Base-by-base conservation (phyloP, 1,284 basidiomycete species). In the Mycosarcoma maydis region DNA sequence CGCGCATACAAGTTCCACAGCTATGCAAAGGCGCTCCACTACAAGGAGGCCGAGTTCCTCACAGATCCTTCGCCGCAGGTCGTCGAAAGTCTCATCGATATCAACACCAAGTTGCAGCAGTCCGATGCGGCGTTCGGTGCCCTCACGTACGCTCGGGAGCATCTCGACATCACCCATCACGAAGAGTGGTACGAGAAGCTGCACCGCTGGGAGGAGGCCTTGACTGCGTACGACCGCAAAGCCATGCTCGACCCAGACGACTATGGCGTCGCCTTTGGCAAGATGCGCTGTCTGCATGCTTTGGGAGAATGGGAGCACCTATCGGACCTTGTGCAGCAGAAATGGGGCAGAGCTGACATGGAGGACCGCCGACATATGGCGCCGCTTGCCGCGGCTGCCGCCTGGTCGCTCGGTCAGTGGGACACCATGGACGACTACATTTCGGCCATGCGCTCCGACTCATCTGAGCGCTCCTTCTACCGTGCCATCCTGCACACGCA, bases 381-480 rank as follows among this genome's bases (percentile, higher is more conserved):
- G 1, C 94, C 95, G 0, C 90, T 98, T 84, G 96, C 95, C 0
- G 92, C 96, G 0, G 95, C 96, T 0, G 95, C 96, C 1, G 93
- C 93, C 5, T 98, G 96, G 95, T 93, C 93, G 6, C 83, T 97
- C 55, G 90, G 91, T 68, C 93, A 98, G 78, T 99, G 96, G 96
- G 94, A 97, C 77, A 87, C 90, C 8, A 98, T 99, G 96, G 96
- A 98, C 62, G 90, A 94, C 75, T 98, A 96, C 83, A 97, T 98
- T 61, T 87, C 88, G 7, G 91, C 91, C 3, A 96, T 99, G 92
- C 92, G 92, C 78, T 85, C 86, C 27, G 95, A 98, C 80, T 95
- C 94, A 7, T 89, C 94, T 0, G 96, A 98, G 82, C 87, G 93
- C 39, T 90, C 92, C 17, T 99, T 98, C 86, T 98, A 96, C 85